phyloP scores from a whole-genome alignment of 352 stramenopile species.

The Pythium utonaiense region DNA sequence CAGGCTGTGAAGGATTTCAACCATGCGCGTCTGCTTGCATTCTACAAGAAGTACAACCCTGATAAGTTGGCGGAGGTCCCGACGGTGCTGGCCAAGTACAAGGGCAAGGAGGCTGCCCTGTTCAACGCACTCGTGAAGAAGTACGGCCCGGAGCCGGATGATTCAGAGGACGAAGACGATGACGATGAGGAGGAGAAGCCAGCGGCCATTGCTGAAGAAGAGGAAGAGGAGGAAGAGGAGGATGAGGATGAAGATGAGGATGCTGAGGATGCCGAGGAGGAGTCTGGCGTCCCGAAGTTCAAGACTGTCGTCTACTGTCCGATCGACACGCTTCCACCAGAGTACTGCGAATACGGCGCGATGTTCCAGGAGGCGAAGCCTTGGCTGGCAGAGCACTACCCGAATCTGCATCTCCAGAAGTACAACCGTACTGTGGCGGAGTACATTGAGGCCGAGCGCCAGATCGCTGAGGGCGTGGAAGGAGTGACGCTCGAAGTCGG shows the following conservation, averaged over 20 bases:
- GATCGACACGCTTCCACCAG: conserved; percentile 76
- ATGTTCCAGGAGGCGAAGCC: conserved; percentile 85
- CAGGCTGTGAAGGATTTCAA: conserved; percentile 47
- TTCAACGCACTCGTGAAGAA: conserved; percentile 84
- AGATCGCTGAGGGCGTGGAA: conserved; percentile 77
- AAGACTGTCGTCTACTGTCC: conserved; percentile 74
- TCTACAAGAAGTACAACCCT: conserved; percentile 84
- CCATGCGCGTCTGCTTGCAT: conserved; percentile 58
- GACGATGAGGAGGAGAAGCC: conserved; percentile 23
- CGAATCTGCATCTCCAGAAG: conserved; percentile 71
- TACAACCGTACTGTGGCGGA: conserved; percentile 82
- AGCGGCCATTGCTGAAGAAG: background rate
- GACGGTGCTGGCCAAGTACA: conserved; percentile 69
- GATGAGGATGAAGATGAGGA: conserved; percentile 46
- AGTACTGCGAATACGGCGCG: conserved; percentile 86
- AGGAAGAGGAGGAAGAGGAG: conserved; percentile 25
- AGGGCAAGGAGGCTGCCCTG: conserved; percentile 74
- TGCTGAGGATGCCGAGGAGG: conserved; percentile 34
- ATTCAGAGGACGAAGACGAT: conserved; percentile 70
- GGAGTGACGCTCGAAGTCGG: conserved; percentile 69
- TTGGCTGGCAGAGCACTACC: conserved; percentile 73
- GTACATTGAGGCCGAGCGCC: conserved; percentile 68
- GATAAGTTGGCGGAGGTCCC: conserved; percentile 70
- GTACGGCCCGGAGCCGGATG: conserved; percentile 75
- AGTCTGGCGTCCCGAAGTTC: conserved; percentile 43